These are phyloP conservation scores for Populus deltoides DNA, from an alignment of 345 rosid species.

Conservation along the genomic window DNA sequence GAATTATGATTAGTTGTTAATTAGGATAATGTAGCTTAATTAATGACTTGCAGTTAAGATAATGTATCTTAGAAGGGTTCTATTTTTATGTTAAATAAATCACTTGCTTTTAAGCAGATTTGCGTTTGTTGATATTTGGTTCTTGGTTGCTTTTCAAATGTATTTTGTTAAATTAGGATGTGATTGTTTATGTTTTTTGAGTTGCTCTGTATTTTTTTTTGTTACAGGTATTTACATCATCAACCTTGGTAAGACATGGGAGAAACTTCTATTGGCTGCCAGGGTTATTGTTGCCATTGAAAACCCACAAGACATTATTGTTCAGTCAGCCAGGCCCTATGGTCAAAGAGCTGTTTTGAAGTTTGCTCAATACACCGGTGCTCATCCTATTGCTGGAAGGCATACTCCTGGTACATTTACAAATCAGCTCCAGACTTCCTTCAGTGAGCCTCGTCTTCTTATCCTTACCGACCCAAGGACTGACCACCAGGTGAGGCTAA, in stretches of 20 bases:
- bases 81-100: not conserved
- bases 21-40: not conserved
- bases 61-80: not conserved
- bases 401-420: constrained; percentile 99
- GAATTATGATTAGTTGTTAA: not conserved
- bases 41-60: not conserved
- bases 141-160: not conserved
- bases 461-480: constrained; percentile 94
- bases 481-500: constrained; percentile 69
- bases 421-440: constrained; percentile 83
- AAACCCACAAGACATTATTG: constrained; percentile 87
- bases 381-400: constrained; percentile 92
- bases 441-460: constrained; percentile 81
- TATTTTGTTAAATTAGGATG: not conserved
- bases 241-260: constrained; percentile 94
- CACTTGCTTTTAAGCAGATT: not conserved
- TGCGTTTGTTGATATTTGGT: not conserved
- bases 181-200: not conserved
- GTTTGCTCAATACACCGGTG: constrained; percentile 88
- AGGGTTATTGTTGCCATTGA: constrained; percentile 82
- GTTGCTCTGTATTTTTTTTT: not conserved
- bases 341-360: constrained; percentile 94
- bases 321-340: constrained; percentile 93
- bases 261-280: constrained; percentile 77
- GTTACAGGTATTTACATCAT: constrained; percentile 77